Evolutionary conservation across 352 stramenopile genomes (phyloP), one percentile per base, ranked within the genome.

Genomic region (Globisporangium barbulae): DNA sequence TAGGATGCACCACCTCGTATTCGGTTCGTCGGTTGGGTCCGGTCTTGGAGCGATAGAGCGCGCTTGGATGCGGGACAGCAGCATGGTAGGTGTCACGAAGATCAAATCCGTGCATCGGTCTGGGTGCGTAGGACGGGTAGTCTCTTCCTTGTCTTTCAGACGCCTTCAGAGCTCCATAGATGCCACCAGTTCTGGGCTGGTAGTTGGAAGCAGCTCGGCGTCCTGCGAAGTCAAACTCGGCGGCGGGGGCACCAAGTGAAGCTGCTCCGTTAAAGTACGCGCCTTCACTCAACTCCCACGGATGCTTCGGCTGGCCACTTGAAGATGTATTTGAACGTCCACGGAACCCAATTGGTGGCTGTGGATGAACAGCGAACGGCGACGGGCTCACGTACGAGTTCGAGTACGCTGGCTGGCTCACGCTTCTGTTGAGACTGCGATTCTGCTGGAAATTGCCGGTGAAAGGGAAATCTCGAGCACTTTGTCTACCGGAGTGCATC

Each of bases 1-100:
- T 62, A 21, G 85, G 74, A 44, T 91, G 79, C 35, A 91, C 61
- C 31, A 76, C 73, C 63, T 75, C 69, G 30, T 75, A 69, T 1
- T 81, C 73, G 33, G 22, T 65, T 52, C 74, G 68, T 33, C 67
- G 72, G 44, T 41, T 55, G 0, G 55, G 64, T 64, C 56, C 64
- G 25, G 72, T 57, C 53, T 74, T 84, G n/a, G 65, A 61, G 55
- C 72, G 58, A 28, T 83, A 74, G 21, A 71, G 33, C 53, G 75
- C 63, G 17, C 70, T 74, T 37, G 69, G 57, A 33, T 61, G 73
- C 31, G 57, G 59, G 21, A 60, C 31, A 58, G 61, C 75, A 41
- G 54, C 60, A 37, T 68, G 63, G 21, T 78, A 77, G 19, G 61
- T 52, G 21, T 72, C 62, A 8, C 54, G 57, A 13, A 56, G 58